Evolutionary conservation across 2,329 filamentous ascomycete genomes (phyloP), one percentile per base, ranked within the genome.

Genomic region (Aureobasidium uvarum): DNA sequence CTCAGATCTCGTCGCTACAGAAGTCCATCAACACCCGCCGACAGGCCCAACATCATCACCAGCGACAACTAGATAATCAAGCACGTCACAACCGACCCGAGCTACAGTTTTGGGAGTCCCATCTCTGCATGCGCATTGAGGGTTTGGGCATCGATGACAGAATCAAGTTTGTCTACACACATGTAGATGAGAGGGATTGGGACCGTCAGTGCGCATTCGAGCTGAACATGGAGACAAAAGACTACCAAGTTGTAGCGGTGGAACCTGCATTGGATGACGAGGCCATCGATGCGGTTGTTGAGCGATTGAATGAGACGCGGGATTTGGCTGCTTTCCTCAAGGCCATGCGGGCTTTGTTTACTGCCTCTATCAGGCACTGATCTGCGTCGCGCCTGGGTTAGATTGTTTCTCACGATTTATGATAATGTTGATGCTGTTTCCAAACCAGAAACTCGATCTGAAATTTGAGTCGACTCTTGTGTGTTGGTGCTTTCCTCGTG

Each of bases 191-290:
- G 79, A 86, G 87, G 72, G 89, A 95, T 74, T 93, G 91, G 89
- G 91, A 93, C 71, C 84, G 87, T 66, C 93, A 98, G 79, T 92
- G 90, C 16, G 96, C 90, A 88, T 98, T 99, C 74, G 94, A 98
- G 80, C 81, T 99, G 66, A 88, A 89, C 70, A 96, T 90, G 52
- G 86, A 87, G 41, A 86, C 86, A 69, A 83, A 90, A 67, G 93
- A 96, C 72, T 98, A 97, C 77, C 89, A 91, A 69, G 89, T 98
- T 43, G 84, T 87, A 67, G 89, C 91, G 71, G 90, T 89, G 72
- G 84, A 89, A 74, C 95, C 95, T 14, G 94, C 92, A 78, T 80
- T 96, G 68, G 90, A 96, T 74, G 81, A 84, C 68, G 90, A 92
- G 68, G 88, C 88, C 71, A 85, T 95, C 50, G 90, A 95, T 64